Percentiles rank a stretch among this genome's conserved stretches.
phyloP scores from a whole-genome alignment of 2,329 filamentous ascomycete genomes.

The Simplicillium aogashimaense region DNA sequence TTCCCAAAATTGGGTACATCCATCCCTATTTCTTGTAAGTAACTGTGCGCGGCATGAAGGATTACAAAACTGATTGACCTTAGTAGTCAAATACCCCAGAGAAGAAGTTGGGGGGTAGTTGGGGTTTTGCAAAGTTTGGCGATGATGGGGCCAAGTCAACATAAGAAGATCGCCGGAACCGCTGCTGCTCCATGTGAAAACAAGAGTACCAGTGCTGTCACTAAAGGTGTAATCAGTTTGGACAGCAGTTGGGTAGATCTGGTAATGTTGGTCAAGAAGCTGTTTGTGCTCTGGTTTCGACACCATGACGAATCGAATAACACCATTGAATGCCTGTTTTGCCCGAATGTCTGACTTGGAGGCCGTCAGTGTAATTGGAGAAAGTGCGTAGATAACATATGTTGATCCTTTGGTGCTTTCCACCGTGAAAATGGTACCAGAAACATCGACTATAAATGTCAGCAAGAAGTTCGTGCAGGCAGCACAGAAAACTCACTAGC shows the following conservation, averaged over 20 bases:
- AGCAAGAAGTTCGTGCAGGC: background rate
- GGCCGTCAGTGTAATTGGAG: conserved; percentile 11
- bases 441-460: conserved; percentile 7
- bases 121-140: conserved; percentile 10
- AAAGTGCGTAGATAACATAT: conserved; percentile 13
- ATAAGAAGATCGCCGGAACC: conserved; percentile 11
- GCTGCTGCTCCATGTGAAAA: conserved; percentile 12
- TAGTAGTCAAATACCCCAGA: conserved; percentile 13
- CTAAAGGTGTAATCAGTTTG: conserved; percentile 12
- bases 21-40: conserved; percentile 8
- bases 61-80: conserved; percentile 6
- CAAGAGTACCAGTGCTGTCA: conserved; percentile 10
- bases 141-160: conserved; percentile 15
- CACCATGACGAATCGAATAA: conserved; percentile 13
- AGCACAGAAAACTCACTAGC: conserved; percentile 1
- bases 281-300: conserved; percentile 10
- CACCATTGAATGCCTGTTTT: conserved; percentile 8
- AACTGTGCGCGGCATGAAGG: background rate
- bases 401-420: conserved; percentile 10
- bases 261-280: conserved; percentile 12
- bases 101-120: conserved; percentile 10
- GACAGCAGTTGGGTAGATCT: conserved; percentile 11
- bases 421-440: conserved; percentile 13
- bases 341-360: conserved; percentile 10
- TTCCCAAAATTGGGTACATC: conserved; percentile 14